Evolutionary conservation across 306 rosid genomes (phyloP).

Genomic region (Erythrophleum fordii): DNA sequence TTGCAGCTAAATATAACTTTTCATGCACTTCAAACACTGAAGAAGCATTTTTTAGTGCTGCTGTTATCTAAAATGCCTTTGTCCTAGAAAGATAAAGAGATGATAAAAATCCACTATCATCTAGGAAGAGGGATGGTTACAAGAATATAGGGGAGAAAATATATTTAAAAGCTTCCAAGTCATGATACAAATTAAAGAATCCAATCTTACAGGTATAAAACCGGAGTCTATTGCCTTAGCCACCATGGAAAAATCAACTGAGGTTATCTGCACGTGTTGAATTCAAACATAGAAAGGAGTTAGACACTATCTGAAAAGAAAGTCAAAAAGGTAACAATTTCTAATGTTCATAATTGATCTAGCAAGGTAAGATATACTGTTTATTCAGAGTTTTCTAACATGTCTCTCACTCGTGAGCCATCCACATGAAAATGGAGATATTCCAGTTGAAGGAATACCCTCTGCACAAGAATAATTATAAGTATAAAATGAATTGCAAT

Average conservation of each 20-base stretch:
- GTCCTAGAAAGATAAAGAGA: not conserved
- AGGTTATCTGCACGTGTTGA: constrained; percentile 60
- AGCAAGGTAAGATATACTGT: constrained; percentile 28
- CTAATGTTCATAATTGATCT: constrained; percentile 23
- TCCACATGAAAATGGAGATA: constrained; percentile 96
- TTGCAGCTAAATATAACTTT: not conserved
- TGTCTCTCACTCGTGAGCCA: constrained; percentile 76
- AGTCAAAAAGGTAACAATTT: not conserved
- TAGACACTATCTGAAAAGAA: constrained; percentile 26
- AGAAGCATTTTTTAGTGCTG: constrained; percentile 18
- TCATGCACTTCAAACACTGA: constrained; percentile 2
- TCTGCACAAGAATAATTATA: constrained; percentile 56
- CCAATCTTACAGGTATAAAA: constrained; percentile 75
- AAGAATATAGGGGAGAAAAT: not conserved
- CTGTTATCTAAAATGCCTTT: not conserved
- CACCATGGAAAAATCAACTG: constrained; percentile 72
- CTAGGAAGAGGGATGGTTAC: constrained; percentile 6
- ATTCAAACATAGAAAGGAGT: constrained; percentile 30
- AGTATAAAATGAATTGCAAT: constrained; percentile 20
- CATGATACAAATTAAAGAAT: constrained; percentile 24
- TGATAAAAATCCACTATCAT: not conserved
- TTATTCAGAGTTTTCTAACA: constrained; percentile 51
- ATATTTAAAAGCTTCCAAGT: constrained; percentile 30
- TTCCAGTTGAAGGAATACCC: constrained; percentile 92
- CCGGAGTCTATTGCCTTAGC: constrained; percentile 78